These are phyloP conservation scores for Decorospora gaudefroyi DNA, from an alignment of 2,329 filamentous ascomycete species.

Conservation along the genomic window DNA sequence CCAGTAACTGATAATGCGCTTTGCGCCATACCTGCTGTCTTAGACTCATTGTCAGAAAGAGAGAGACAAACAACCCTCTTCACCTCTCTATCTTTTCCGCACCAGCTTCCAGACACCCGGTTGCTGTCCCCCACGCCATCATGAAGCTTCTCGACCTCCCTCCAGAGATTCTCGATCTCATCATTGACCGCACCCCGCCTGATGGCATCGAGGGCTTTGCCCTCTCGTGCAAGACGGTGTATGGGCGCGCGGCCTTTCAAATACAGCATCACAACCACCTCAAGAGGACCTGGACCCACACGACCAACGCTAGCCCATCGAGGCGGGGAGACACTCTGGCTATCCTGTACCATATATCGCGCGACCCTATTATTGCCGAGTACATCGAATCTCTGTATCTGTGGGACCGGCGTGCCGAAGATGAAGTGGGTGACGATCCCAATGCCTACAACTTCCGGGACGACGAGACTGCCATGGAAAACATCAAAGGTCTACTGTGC, in stretches of 20 bases:
- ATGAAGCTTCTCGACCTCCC: constrained; percentile 44
- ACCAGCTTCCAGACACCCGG: neutral
- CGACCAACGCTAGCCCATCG: constrained; percentile 20
- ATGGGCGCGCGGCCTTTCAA: constrained; percentile 31
- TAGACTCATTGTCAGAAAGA: too few species aligned
- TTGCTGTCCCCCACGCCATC: neutral
- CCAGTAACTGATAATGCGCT: too few species aligned
- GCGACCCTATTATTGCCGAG: constrained; percentile 33
- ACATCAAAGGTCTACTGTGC: constrained; percentile 27
- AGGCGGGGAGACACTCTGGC: constrained; percentile 28
- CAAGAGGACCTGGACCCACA: constrained; percentile 31
- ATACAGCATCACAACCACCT: constrained; percentile 37
- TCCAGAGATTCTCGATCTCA: constrained; percentile 39
- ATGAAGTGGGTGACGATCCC: constrained; percentile 4
- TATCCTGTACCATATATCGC: constrained; percentile 34
- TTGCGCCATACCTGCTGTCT: too few species aligned
- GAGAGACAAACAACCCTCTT: too few species aligned
- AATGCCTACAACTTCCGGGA: constrained; percentile 22
- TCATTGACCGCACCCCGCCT: constrained; percentile 36
- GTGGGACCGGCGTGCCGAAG: constrained; percentile 28
- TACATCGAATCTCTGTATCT: constrained; percentile 39
- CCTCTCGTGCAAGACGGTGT: constrained; percentile 38
- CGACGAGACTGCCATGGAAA: constrained; percentile 25
- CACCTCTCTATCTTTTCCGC: neutral
- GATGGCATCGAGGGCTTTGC: constrained; percentile 37